phyloP scores from a whole-genome alignment of 2,329 filamentous ascomycete genomes.

The Trichothecium roseum region DNA sequence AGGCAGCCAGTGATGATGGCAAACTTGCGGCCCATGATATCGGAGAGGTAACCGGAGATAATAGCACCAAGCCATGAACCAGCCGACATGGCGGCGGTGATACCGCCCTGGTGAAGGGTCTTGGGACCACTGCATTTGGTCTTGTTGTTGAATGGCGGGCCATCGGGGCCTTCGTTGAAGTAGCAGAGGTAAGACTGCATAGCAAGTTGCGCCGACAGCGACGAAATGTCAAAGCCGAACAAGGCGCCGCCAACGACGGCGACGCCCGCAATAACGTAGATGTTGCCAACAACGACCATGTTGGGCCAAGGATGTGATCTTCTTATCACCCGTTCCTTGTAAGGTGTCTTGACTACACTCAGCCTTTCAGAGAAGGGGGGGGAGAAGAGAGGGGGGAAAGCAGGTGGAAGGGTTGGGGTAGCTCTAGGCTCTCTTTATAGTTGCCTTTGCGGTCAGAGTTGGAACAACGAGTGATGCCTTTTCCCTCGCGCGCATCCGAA shows the following conservation, averaged over 20 bases:
- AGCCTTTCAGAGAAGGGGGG: no score
- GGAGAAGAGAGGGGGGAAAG: no score
- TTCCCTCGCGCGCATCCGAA: no score
- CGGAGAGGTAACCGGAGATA: conserved; percentile 36
- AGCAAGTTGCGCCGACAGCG: conserved; percentile 36
- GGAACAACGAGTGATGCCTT: no score
- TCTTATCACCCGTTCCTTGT: not conserved
- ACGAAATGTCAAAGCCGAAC: conserved; percentile 48
- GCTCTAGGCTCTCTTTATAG: no score
- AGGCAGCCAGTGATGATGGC: conserved; percentile 39
- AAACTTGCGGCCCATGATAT: conserved; percentile 36
- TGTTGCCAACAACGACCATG: conserved; percentile 20
- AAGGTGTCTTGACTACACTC: no score
- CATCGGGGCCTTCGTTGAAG: conserved; percentile 24
- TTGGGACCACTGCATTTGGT: conserved; percentile 21
- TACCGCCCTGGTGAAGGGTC: conserved; percentile 37
- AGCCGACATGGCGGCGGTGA: conserved; percentile 39
- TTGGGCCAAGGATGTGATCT: conserved; percentile 1
- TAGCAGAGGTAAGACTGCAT: conserved; percentile 26
- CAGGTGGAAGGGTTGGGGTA: no score
- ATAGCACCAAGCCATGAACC: conserved; percentile 40
- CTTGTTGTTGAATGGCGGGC: conserved; percentile 18
- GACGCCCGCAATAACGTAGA: conserved; percentile 23
- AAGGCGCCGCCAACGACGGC: conserved; percentile 28
- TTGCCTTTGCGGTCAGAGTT: no score